These are phyloP conservation scores for Spizellomyces punctatus DNA, from an alignment of 192 early-diverging fungal genomes.

Conservation along the genomic window DNA sequence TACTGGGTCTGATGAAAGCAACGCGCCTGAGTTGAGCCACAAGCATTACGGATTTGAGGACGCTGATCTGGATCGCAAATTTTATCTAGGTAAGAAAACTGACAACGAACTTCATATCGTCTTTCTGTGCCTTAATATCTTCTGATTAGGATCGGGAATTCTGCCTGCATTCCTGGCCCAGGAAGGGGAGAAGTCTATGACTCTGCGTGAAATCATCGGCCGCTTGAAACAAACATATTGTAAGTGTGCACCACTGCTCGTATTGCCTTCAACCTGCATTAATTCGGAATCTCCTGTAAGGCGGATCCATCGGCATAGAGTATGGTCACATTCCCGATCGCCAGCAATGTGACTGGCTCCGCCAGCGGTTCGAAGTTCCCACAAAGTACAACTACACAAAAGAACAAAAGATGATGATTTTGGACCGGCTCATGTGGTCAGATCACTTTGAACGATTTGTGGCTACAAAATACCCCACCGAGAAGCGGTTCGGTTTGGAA, in stretches of 20 bases:
- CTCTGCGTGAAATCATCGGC: slow-evolving; percentile 89
- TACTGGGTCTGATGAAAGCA: slow-evolving; percentile 56
- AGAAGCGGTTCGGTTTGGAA: slow-evolving; percentile 98
- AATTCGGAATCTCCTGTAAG: slow-evolving; percentile 38
- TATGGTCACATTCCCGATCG: slow-evolving; percentile 99
- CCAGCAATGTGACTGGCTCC: slow-evolving; percentile 95
- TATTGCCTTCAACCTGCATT: not conserved
- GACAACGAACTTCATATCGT: slow-evolving; percentile 23
- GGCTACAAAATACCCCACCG: slow-evolving; percentile 93
- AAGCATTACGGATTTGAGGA: slow-evolving; percentile 95
- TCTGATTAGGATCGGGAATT: slow-evolving; percentile 78
- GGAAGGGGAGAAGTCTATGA: slow-evolving; percentile 70
- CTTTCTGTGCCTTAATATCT: not conserved
- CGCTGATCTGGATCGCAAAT: slow-evolving; percentile 87
- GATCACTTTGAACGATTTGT: slow-evolving; percentile 96
- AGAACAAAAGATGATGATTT: slow-evolving; percentile 87
- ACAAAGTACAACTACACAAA: slow-evolving; percentile 84
- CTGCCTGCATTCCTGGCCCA: slow-evolving; percentile 76
- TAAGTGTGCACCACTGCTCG: slow-evolving; percentile 39
- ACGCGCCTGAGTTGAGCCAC: slow-evolving; percentile 81
- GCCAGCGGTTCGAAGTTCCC: slow-evolving; percentile 88
- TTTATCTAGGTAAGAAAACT: slow-evolving; percentile 61
- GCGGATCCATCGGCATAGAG: slow-evolving; percentile 90
- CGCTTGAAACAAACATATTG: slow-evolving; percentile 85
- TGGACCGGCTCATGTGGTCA: slow-evolving; percentile 97